Evolutionary conservation across 2,329 filamentous ascomycete genomes (phyloP), one percentile per base, ranked within the genome.

Genomic region (Hypoxylon sp.): DNA sequence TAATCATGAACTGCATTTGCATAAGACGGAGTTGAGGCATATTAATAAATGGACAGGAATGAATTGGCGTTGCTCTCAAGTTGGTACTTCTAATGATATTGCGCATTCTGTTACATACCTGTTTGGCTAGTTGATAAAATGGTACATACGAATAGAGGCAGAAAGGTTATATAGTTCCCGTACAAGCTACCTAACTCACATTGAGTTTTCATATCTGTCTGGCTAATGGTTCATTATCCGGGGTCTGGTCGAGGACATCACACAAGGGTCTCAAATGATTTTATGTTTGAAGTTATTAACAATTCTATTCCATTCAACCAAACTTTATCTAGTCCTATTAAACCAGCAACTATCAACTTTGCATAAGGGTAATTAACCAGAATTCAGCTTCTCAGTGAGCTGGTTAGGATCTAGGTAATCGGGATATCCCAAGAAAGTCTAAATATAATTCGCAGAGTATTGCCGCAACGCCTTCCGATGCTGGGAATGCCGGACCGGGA

Each of bases 401-500:
- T 30, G 30, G 27, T 49, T 31, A 44, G 48, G 27, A 40, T 22
- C 14, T 22, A n/a, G 50, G 49, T 46, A 65, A 56, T 56, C 44
- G 50, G 56, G 44, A 25, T 55, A 46, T 54, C 57, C 46, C 63
- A 44, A 61, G 50, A 37, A 55, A 51, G 62, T 49, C 44, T 56
- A 55, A 46, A 31, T 48, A 54, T 22, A 54, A 44, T 6, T 17
- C 54, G 20, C 37, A 57, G 42, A 42, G 44, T 66, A 44, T 50
- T 61, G 53, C 58, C 64, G 58, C 58, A 66, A 66, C 64, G 64
- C 64, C 64, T 53, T 61, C 64, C 58, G 58, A 66, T 66, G 64
- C 64, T 56, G 59, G 62, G 37, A 56, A 63, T 53, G 51, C 61
- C 56, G 51, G 37, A 42, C 55, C 67, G 50, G 48, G 33, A 49